These are phyloP conservation scores for Rachicladosporium sp. DNA, from an alignment of 2,329 filamentous ascomycete species.

Conservation along the genomic window DNA sequence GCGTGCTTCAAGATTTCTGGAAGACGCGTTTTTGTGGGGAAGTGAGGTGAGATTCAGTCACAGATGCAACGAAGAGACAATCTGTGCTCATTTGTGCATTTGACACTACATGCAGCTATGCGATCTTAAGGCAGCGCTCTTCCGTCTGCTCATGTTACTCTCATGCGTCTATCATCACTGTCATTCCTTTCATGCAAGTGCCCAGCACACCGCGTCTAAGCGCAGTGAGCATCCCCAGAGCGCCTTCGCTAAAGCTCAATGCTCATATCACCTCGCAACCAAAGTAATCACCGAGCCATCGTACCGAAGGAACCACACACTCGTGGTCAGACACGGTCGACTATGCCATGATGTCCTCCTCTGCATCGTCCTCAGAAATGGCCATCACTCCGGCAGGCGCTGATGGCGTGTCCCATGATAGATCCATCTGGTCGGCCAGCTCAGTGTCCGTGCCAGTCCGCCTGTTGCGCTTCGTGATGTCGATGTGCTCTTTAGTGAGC, in stretches of 20 bases:
- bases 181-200: too few species aligned
- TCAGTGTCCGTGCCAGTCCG: slow-evolving; percentile 22
- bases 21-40: not conserved
- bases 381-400: slow-evolving; percentile 1
- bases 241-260: too few species aligned
- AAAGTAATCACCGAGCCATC: too few species aligned
- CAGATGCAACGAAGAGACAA: not conserved
- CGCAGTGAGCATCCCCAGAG: too few species aligned
- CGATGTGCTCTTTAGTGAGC: slow-evolving; percentile 47
- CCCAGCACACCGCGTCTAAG: too few species aligned
- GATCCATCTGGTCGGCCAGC: slow-evolving; percentile 25
- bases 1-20: not conserved
- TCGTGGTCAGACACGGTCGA: too few species aligned
- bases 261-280: too few species aligned
- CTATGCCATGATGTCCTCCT: slow-evolving; percentile 22
- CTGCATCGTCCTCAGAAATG: slow-evolving; percentile 10
- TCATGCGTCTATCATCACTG: too few species aligned
- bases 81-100: not conserved
- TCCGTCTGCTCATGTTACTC: too few species aligned
- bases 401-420: slow-evolving; percentile 17
- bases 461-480: slow-evolving; percentile 38
- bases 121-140: too few species aligned
- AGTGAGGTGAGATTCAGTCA: not conserved
- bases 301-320: too few species aligned
- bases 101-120: not conserved